These are phyloP conservation scores for Cordyceps sp. DNA, from an alignment of 2,329 filamentous ascomycete genomes.

Conservation along the genomic window DNA sequence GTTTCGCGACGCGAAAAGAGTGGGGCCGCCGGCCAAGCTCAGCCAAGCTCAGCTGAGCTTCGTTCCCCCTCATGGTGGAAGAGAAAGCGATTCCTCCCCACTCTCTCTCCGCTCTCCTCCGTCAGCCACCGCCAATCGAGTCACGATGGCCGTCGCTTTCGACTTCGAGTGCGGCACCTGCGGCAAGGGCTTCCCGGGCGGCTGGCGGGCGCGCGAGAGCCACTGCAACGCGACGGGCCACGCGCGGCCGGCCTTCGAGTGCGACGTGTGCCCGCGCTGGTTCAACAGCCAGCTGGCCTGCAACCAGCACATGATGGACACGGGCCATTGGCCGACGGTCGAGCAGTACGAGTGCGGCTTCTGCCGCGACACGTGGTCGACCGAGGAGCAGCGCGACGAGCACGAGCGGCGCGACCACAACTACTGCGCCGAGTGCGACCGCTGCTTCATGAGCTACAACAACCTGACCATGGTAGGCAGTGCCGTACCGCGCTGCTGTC, in stretches of 20 bases:
- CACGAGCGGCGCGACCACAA: conserved; percentile 14
- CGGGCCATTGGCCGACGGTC: conserved; percentile 10
- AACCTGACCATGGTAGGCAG: conserved; percentile 14
- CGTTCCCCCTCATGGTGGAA: no score
- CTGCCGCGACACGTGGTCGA: conserved; percentile 9
- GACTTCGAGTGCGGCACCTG: conserved; percentile 11
- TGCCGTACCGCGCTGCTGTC: background rate
- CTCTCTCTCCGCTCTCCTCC: no score
- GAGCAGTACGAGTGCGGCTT: conserved; percentile 8
- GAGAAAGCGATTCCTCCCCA: no score
- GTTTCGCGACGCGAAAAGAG: no score
- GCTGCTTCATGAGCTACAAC: conserved; percentile 13
- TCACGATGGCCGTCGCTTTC: no score
- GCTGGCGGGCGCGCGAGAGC: conserved; percentile 9
- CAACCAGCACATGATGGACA: conserved; percentile 12
- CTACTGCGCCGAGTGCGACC: conserved; percentile 17
- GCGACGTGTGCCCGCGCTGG: conserved; percentile 10
- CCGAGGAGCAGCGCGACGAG: conserved; percentile 3
- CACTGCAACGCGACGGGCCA: conserved; percentile 13
- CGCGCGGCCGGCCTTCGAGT: conserved; percentile 9
- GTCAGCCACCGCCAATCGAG: no score
- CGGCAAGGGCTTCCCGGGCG: conserved; percentile 7
- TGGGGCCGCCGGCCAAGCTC: no score
- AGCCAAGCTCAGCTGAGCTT: no score
- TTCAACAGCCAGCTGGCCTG: conserved; percentile 9